Conservation (phyloP, 2,329 filamentous ascomycete genomes). For the Lasiodiplodia gonubiensis region DNA sequence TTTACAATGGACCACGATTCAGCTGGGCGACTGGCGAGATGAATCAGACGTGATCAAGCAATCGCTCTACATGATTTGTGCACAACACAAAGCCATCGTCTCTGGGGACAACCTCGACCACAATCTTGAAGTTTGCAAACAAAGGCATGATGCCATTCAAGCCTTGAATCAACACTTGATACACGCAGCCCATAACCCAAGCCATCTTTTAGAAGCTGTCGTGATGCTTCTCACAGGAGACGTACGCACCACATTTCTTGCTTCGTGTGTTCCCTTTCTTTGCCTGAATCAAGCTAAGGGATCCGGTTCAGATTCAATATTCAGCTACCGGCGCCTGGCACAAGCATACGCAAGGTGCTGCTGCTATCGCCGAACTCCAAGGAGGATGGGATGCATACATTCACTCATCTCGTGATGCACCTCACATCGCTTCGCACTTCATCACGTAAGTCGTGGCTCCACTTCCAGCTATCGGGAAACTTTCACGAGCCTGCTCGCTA, state of each 20-base stretch:
- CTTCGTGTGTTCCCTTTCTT: no score
- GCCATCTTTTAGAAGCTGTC: not conserved
- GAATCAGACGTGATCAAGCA: not conserved
- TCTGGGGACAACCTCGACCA: not conserved
- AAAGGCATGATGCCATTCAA: not conserved
- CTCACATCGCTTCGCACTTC: not conserved
- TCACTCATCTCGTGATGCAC: not conserved
- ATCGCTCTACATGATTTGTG: not conserved
- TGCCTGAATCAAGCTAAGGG: no score
- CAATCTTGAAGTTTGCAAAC: not conserved
- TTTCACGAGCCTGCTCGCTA: not conserved
- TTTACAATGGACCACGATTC: not conserved
- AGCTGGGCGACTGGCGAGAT: not conserved
- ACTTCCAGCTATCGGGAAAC: not conserved
- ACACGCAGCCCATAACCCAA: not conserved
- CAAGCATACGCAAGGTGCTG: not conserved
- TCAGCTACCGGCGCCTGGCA: not conserved
- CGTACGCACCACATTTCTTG: no score
- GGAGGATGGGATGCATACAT: not conserved
- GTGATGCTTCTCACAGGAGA: not conserved
- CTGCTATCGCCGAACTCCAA: not conserved
- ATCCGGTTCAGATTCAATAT: not conserved
- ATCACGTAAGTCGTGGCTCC: not conserved
- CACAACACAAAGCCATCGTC: not conserved
- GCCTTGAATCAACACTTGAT: not conserved